A percentile compares a stretch with the other conserved stretches of the same genome.
phyloP scores from a whole-genome alignment of 2,329 filamentous ascomycete species.

The Colletotrichum theobromicola region DNA sequence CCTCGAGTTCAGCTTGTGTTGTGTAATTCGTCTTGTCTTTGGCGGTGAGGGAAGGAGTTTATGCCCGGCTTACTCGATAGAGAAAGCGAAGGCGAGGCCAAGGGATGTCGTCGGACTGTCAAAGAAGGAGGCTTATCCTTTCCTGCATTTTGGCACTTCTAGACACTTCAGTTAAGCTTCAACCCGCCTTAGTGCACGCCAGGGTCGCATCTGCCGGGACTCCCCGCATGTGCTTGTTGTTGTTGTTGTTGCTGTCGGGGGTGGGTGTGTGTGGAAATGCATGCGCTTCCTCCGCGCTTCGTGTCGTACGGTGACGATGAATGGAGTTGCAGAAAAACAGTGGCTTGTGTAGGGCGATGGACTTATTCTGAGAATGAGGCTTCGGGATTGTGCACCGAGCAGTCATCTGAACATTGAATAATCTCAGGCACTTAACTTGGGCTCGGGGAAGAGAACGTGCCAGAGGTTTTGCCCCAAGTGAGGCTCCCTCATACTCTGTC shows the following conservation, averaged over 20 bases:
- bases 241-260: too few relatives aligned
- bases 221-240: not conserved
- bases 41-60: not conserved
- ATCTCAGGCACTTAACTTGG: not conserved
- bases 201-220: not conserved
- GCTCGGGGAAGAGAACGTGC: not conserved
- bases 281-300: not conserved
- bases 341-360: not conserved
- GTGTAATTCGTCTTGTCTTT: not conserved
- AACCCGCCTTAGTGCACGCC: not conserved
- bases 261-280: not conserved
- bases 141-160: not conserved
- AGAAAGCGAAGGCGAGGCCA: not conserved
- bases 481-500: not conserved
- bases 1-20: not conserved
- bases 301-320: not conserved
- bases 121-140: not conserved
- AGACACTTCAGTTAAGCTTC: not conserved
- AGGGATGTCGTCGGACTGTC: not conserved
- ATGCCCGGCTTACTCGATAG: not conserved
- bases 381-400: not conserved
- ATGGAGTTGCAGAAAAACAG: not conserved
- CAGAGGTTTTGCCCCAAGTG: not conserved
- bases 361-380: not conserved
- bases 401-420: not conserved